Percentiles rank a stretch among this genome's conserved stretches.
Conservation (phyloP, 768 basidiomycete genomes). For the Russula lepida region DNA sequence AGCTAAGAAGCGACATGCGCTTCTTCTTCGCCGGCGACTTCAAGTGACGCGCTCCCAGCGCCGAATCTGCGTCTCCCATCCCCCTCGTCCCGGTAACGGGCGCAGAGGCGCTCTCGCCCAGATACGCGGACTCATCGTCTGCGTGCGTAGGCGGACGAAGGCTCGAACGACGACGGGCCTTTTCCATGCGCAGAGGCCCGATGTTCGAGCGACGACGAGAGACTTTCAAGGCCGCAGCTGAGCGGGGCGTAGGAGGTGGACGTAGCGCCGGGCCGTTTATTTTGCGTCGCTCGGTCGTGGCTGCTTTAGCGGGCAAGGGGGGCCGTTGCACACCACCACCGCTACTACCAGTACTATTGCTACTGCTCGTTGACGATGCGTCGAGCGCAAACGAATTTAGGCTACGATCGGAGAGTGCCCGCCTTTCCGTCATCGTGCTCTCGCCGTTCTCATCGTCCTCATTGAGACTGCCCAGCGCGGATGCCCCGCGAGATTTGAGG, state of each 20-base stretch:
- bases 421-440: slow-evolving; percentile 27
- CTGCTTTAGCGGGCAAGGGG: not conserved
- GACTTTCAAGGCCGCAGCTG: slow-evolving; percentile 27
- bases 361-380: slow-evolving; percentile 44
- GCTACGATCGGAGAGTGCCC: slow-evolving; percentile 58
- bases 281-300: not conserved
- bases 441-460: slow-evolving; percentile 58
- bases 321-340: slow-evolving; percentile 5
- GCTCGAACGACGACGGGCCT: slow-evolving; percentile 66
- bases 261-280: slow-evolving; percentile 1
- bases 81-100: slow-evolving; percentile 31
- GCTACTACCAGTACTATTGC: slow-evolving; percentile 28
- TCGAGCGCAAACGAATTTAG: slow-evolving; percentile 42
- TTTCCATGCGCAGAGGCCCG: slow-evolving; percentile 68
- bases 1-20: slow-evolving; percentile 45
- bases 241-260: slow-evolving; percentile 8
- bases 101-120: slow-evolving; percentile 27
- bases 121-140: slow-evolving; percentile 29
- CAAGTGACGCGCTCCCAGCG: slow-evolving; percentile 20
- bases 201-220: slow-evolving; percentile 61
- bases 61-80: slow-evolving; percentile 22
- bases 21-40: slow-evolving; percentile 56
- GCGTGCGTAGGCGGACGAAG: slow-evolving; percentile 62
- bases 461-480: slow-evolving; percentile 51
- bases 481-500: slow-evolving; percentile 45